Conservation (phyloP, 495 filamentous ascomycete species). For the Neurospora cerealis region DNA sequence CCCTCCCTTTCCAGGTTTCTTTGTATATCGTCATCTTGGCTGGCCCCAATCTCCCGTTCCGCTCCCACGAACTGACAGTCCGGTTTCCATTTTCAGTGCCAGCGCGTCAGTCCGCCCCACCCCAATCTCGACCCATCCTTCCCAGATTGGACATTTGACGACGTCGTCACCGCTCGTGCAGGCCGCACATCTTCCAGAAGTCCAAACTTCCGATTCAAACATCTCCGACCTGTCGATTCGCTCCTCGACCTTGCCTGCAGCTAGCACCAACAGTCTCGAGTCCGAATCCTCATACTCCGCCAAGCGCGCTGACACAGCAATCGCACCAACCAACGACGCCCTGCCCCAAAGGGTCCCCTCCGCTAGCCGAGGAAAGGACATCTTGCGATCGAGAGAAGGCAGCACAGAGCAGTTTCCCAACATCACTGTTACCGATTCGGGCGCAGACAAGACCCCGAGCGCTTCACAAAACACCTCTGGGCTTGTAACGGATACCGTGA, state of each 20-base stretch:
- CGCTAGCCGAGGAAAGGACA: conserved; percentile 35
- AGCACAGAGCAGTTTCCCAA: conserved; percentile 9
- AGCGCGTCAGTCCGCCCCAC: conserved; percentile 31
- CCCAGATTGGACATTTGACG: conserved; percentile 71
- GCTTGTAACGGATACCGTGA: neutral
- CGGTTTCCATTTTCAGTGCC: conserved; percentile 6
- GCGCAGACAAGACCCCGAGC: too few species aligned
- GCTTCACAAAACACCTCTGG: neutral
- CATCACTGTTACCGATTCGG: conserved; percentile 15
- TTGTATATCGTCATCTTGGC: neutral
- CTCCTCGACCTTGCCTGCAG: conserved; percentile 10
- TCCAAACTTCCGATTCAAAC: conserved; percentile 19
- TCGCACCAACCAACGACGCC: conserved; percentile 11
- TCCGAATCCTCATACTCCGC: conserved; percentile 6
- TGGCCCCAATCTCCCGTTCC: neutral
- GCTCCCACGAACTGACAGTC: neutral
- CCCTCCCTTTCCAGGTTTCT: neutral
- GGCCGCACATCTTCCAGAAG: conserved; percentile 35
- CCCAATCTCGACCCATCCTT: conserved; percentile 56
- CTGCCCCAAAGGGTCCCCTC: conserved; percentile 34
- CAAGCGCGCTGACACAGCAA: conserved; percentile 7
- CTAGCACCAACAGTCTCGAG: conserved; percentile 16
- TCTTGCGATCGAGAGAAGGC: conserved; percentile 31
- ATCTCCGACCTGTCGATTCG: conserved; percentile 9
- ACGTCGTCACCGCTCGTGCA: conserved; percentile 73